Evolutionary conservation across 805 yeast species (phyloP), one percentile per base, ranked within the genome.

Genomic region (Candida endomychidarum): DNA sequence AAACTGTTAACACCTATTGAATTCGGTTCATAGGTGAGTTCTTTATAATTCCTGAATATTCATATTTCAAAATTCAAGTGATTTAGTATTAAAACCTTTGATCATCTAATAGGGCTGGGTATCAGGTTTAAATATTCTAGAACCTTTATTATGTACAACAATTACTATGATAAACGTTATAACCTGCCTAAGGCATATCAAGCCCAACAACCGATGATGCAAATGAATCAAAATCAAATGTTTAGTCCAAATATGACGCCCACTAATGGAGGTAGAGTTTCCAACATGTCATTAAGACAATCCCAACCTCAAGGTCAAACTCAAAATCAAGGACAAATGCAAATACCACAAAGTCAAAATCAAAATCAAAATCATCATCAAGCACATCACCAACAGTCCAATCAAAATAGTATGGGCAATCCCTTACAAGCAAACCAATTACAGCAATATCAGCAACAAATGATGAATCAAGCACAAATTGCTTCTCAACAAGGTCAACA

Each of bases 301-400:
- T 11, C 10, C 16, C 22, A 16, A n/a, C 28, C 29, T 6, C 29
- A 29, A n/a, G 15, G 15, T 11, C 39, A 36, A 16, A 11, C 26
- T 14, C 39, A 37, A 23, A 17, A 26, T 19, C 37, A 45, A 29
- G 36, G 22, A 11, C 32, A 33, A 31, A 37, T 29, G 23, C 45
- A 28, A 22, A 24, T 23, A 3, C 8, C 42, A 18, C 42, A 42
- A 34, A 43, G 37, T 16, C 42, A 46, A 20, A 36, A 41, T 36
- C 24, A 40, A 15, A 31, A 34, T n/a, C 37, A 34, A 34, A 17
- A 11, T 20, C 37, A 34, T 5, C 30, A 34, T 10, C 31, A 23
- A 6, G 15, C 15, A 23, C 29, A 23, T n/a, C 29, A 34, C 3
- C 36, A 34, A 17, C 29, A 22, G 9, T 15, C 10, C 6, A 18